These are phyloP conservation scores for Cronartium ribicola DNA, from an alignment of 1,284 basidiomycete genomes.

Conservation along the genomic window DNA sequence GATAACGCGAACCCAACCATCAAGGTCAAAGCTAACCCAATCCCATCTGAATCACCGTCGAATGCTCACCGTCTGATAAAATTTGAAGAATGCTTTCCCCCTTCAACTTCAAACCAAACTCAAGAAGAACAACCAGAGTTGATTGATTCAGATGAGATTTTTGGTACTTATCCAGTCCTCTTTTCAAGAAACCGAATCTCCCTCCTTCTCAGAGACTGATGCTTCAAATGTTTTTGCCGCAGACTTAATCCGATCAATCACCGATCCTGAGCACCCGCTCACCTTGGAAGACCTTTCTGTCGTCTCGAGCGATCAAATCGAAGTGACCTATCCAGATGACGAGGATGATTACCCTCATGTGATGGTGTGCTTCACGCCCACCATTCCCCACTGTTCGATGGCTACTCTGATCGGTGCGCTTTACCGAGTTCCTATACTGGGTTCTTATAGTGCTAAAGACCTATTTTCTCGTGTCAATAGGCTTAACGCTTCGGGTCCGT, in stretches of 20 bases:
- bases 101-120: neutral
- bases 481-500: conserved; percentile 85
- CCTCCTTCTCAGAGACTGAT: too few relatives aligned
- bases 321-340: conserved; percentile 56
- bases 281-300: conserved; percentile 95
- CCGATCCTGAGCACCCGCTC: conserved; percentile 91
- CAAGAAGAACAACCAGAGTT: conserved; percentile 8
- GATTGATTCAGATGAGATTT: conserved; percentile 1
- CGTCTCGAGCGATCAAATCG: conserved; percentile 82
- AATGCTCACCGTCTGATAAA: neutral
- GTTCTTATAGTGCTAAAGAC: conserved; percentile 9
- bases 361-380: conserved; percentile 87
- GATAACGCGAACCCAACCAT: neutral
- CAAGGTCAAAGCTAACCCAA: conserved; percentile 1
- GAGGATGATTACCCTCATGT: conserved; percentile 61
- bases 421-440: neutral
- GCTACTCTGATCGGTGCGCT: conserved; percentile 83
- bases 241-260: conserved; percentile 81
- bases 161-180: neutral
- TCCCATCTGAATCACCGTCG: neutral
- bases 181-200: neutral
- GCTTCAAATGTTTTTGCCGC: neutral
- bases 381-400: conserved; percentile 97
- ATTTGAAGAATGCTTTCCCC: neutral
- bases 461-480: conserved; percentile 54